Conservation (phyloP, 257 asterid species). For the Anisodus acutangulus region DNA sequence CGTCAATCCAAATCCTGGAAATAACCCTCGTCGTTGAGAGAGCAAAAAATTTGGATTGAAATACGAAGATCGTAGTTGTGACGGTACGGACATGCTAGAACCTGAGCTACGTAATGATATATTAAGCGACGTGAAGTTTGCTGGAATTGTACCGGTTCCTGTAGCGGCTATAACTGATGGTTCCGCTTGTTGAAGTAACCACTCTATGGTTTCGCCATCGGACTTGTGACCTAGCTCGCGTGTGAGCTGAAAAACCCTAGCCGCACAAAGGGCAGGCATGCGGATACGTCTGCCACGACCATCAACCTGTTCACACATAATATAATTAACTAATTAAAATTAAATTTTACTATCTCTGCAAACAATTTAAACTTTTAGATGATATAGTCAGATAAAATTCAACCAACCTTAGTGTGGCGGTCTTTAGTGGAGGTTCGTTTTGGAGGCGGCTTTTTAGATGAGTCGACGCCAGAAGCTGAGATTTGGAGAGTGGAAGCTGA, state of each 20-base stretch:
- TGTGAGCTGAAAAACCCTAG: slow-evolving; percentile 96
- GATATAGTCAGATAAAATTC: not conserved
- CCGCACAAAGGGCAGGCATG: slow-evolving; percentile 95
- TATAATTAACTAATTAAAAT: not conserved
- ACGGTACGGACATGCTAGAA: slow-evolving; percentile 90
- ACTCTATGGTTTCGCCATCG: slow-evolving; percentile 89
- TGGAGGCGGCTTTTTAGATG: slow-evolving; percentile 70
- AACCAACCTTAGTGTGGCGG: slow-evolving; percentile 66
- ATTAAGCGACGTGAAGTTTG: slow-evolving; percentile 85
- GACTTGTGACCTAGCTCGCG: slow-evolving; percentile 95
- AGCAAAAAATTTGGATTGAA: slow-evolving; percentile 64
- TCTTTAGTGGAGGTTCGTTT: slow-evolving; percentile 87
- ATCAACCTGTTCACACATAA: slow-evolving; percentile 47
- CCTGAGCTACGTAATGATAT: slow-evolving; percentile 90
- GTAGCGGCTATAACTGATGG: slow-evolving; percentile 94
- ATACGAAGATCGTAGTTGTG: slow-evolving; percentile 77
- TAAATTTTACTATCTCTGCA: not conserved
- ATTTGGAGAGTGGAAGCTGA: slow-evolving; percentile 46
- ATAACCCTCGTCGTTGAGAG: slow-evolving; percentile 58
- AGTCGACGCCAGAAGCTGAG: slow-evolving; percentile 42
- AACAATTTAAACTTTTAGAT: not conserved
- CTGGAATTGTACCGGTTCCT: slow-evolving; percentile 96
- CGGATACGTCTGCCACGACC: slow-evolving; percentile 95
- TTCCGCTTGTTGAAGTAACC: slow-evolving; percentile 97
- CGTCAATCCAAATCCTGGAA: slow-evolving; percentile 67